These are phyloP conservation scores for Xylaria sp. DNA, from an alignment of 2,329 filamentous ascomycete species.

Conservation along the genomic window DNA sequence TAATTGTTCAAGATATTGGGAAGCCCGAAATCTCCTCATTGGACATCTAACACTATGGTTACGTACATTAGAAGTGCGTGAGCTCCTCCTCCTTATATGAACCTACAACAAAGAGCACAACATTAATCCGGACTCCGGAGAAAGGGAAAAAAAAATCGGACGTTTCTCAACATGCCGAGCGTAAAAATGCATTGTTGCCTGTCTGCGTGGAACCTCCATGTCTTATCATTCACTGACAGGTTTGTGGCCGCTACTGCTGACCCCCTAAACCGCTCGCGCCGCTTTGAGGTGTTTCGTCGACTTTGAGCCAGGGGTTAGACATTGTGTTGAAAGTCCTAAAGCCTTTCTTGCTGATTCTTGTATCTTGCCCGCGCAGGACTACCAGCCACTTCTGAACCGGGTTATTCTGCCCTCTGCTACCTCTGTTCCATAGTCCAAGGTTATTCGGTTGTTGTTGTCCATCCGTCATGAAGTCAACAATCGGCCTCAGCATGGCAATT, in stretches of 20 bases:
- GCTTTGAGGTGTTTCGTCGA: conserved; percentile 16
- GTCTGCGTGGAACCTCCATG: not conserved
- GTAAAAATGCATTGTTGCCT: not conserved
- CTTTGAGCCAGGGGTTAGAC: conserved; percentile 37
- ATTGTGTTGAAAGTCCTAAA: conserved; percentile 34
- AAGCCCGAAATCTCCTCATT: not conserved
- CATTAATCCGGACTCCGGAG: too few species aligned
- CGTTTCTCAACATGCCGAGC: not conserved
- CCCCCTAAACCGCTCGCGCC: not conserved
- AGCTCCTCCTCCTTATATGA: not conserved
- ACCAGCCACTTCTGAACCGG: conserved; percentile 39
- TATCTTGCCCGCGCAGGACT: conserved; percentile 36
- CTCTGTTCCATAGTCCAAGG: not conserved
- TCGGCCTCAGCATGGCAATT: conserved; percentile 30
- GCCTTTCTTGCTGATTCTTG: conserved; percentile 27
- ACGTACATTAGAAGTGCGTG: not conserved
- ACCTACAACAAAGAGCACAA: not conserved
- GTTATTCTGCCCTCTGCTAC: not conserved
- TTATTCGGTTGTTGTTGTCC: conserved; percentile 1
- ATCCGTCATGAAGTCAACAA: conserved; percentile 25
- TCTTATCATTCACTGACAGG: too few species aligned
- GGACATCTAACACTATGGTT: not conserved
- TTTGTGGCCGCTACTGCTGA: not conserved
- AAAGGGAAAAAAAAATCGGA: not conserved
- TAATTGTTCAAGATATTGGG: not conserved